A percentile compares a stretch with the other conserved stretches of the same genome.
Evolutionary conservation across 208 protist species (phyloP).

Genomic region (Trypanosoma brucei): DNA sequence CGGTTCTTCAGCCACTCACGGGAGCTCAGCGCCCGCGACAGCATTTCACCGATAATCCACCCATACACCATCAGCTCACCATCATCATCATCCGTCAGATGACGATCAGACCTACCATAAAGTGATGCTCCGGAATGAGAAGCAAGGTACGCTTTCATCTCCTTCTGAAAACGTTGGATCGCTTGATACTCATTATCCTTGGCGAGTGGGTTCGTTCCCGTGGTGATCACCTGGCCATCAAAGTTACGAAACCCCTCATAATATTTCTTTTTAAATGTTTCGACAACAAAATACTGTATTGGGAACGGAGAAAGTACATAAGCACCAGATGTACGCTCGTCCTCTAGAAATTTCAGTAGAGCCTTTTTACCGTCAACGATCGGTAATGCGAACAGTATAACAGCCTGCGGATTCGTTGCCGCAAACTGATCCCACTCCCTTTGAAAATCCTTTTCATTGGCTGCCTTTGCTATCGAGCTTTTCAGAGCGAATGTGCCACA

Average conservation of each 20-base stretch:
- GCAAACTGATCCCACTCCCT: constrained; percentile 8
- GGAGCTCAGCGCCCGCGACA: not conserved
- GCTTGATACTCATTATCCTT: constrained; percentile 11
- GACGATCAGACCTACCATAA: constrained; percentile 1
- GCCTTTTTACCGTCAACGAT: not conserved
- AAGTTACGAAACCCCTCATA: constrained; percentile 4
- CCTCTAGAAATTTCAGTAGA: constrained; percentile 7
- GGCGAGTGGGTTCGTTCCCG: constrained; percentile 24
- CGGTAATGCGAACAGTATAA: not conserved
- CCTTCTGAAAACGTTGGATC: constrained; percentile 21
- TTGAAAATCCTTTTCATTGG: constrained; percentile 5
- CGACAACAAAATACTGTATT: not conserved
- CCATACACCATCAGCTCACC: constrained; percentile 15
- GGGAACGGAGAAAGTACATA: constrained; percentile 6
- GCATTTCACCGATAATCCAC: not conserved
- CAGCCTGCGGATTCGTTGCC: constrained; percentile 2
- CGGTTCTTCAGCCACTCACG: not conserved
- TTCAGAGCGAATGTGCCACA: constrained; percentile 6
- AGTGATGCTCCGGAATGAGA: not conserved
- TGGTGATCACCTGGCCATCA: constrained; percentile 18
- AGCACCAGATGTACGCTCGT: constrained; percentile 9
- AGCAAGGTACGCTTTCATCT: constrained; percentile 18
- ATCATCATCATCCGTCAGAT: constrained; percentile 13
- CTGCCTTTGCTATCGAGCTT: not conserved
- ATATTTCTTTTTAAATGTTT: not conserved